A percentile compares a stretch with the other conserved stretches of the same genome.
Evolutionary conservation across 75 land plant genomes (phyloP).

Genomic region (Picea sitchensis): DNA sequence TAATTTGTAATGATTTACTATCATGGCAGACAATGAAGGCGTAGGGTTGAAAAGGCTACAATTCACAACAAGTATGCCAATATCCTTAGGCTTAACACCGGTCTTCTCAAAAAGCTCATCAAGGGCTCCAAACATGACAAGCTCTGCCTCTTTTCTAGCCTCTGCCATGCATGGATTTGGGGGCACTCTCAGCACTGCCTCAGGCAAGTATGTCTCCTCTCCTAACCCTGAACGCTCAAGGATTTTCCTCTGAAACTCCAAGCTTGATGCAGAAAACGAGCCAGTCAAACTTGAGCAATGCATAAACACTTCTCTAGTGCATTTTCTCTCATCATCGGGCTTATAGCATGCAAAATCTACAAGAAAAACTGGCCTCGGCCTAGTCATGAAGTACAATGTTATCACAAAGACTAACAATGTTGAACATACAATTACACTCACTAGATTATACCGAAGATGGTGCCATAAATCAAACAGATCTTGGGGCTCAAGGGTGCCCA

Average conservation of each 20-base stretch:
- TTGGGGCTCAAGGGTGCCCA: constrained; percentile 35
- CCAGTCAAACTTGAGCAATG: constrained; percentile 24
- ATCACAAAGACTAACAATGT: constrained; percentile 36
- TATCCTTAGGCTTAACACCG: constrained; percentile 39
- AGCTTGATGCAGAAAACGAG: constrained; percentile 26
- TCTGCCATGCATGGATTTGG: constrained; percentile 54
- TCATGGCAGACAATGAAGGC: constrained; percentile 49
- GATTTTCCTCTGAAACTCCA: constrained; percentile 48
- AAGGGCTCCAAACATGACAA: constrained; percentile 45
- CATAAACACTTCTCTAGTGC: constrained; percentile 19
- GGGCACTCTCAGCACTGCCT: constrained; percentile 33
- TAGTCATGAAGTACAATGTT: constrained; percentile 63
- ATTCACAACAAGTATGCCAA: constrained; percentile 49
- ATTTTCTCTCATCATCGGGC: constrained; percentile 28
- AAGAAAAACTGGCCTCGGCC: constrained; percentile 49
- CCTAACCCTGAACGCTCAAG: constrained; percentile 52
- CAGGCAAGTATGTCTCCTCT: constrained; percentile 45
- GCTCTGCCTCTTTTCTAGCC: constrained; percentile 47
- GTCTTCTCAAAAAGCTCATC: constrained; percentile 50
- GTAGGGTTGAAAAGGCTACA: constrained; percentile 56
- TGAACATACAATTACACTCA: constrained; percentile 32
- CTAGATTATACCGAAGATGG: constrained; percentile 35
- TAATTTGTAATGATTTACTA: constrained; percentile 46
- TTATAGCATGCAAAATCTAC: constrained; percentile 52
- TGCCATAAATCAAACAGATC: constrained; percentile 20